These are phyloP conservation scores for Plasmodium gonderi DNA, from an alignment of 169 alveolate species.

Conservation along the genomic window DNA sequence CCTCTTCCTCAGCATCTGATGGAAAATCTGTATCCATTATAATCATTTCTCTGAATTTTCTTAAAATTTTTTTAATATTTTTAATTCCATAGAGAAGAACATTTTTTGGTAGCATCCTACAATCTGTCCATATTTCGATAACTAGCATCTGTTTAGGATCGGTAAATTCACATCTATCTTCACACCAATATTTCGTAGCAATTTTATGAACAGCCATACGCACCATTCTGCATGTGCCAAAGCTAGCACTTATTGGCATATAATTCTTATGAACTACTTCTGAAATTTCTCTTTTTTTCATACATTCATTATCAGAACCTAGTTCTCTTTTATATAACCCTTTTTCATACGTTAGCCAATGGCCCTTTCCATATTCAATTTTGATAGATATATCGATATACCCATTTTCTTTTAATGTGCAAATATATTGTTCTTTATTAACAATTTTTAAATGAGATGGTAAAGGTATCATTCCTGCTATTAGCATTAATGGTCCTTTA, in stretches of 20 bases:
- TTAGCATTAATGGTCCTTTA: conserved; percentile 83
- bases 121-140: conserved; percentile 87
- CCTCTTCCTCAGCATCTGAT: conserved; percentile 32
- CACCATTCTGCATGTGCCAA: conserved; percentile 89
- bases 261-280: conserved; percentile 84
- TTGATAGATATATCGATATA: conserved; percentile 83
- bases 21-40: conserved; percentile 41
- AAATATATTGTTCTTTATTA: conserved; percentile 83
- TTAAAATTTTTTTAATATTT: conserved; percentile 70
- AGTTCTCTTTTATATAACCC: conserved; percentile 85
- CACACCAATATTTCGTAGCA: conserved; percentile 87
- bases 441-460: conserved; percentile 83
- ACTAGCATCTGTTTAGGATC: conserved; percentile 90
- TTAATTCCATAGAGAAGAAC: conserved; percentile 76
- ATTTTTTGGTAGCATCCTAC: conserved; percentile 77
- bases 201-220: conserved; percentile 90
- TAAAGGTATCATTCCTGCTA: conserved; percentile 86
- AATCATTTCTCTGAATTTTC: conserved; percentile 67
- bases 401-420: conserved; percentile 84
- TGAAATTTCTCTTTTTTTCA: conserved; percentile 80
- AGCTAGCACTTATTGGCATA: conserved; percentile 84
- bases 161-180: conserved; percentile 80
- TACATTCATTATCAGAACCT: conserved; percentile 84
- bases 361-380: conserved; percentile 89
- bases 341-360: conserved; percentile 64